phyloP scores from a whole-genome alignment of 352 stramenopile genomes.

The Plasmopara muralis region DNA sequence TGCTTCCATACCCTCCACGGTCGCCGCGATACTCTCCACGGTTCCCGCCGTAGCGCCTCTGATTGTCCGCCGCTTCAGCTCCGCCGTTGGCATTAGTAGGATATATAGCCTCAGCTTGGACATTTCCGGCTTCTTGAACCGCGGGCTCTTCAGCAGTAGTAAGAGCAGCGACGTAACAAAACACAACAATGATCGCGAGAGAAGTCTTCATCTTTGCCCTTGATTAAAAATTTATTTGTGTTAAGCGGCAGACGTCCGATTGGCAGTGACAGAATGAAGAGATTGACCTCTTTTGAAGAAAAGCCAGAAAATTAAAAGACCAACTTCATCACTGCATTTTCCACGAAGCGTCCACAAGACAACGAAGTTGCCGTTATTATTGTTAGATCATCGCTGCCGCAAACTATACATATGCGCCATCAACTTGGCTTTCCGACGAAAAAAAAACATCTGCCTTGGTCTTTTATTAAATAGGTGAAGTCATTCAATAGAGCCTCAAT shows the following conservation, averaged over 20 bases:
- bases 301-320: not conserved
- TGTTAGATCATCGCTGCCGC: too few species aligned
- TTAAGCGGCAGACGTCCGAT: conserved; percentile 1
- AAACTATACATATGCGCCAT: too few species aligned
- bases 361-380: too few species aligned
- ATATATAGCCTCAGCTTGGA: not conserved
- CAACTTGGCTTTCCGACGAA: too few species aligned
- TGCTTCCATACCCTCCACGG: conserved; percentile 1
- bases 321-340: not conserved
- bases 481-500: too few species aligned
- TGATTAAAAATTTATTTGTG: not conserved
- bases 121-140: not conserved
- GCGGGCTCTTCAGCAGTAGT: conserved; percentile 5
- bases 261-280: not conserved
- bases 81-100: not conserved
- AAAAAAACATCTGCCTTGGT: too few species aligned
- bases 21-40: not conserved
- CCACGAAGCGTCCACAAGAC: not conserved
- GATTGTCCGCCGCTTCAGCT: not conserved
- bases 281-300: not conserved
- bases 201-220: conserved; percentile 5
- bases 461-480: too few species aligned
- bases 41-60: not conserved
- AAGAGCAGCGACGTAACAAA: conserved; percentile 10
- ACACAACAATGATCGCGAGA: conserved; percentile 7